Percentiles rank a stretch among this genome's conserved stretches.
Conservation (phyloP, 768 basidiomycete genomes). For the Leccinum disarticulatum region DNA sequence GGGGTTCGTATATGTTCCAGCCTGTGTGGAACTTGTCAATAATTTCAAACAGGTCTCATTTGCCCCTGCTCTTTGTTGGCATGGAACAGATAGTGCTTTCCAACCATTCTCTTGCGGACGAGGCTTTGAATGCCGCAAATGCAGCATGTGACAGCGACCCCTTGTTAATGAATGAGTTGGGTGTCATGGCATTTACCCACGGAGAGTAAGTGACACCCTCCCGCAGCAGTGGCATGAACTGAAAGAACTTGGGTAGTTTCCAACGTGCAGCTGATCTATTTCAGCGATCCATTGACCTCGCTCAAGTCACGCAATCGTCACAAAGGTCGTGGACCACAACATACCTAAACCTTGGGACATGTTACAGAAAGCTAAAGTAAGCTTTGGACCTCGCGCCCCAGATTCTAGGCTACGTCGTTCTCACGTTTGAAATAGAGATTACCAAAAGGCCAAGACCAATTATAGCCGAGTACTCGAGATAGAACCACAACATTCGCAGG, state of each 20-base stretch:
- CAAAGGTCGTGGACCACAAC: conserved; percentile 86
- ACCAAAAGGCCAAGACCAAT: conserved; percentile 65
- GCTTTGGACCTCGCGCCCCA: conserved; percentile 22
- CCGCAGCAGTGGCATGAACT: not conserved
- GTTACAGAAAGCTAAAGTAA: conserved; percentile 77
- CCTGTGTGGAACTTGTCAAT: not conserved
- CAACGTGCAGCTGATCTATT: conserved; percentile 71
- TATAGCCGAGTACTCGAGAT: conserved; percentile 84
- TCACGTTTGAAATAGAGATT: conserved; percentile 36
- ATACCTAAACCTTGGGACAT: conserved; percentile 90
- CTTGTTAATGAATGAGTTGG: conserved; percentile 86
- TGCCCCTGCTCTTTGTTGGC: conserved; percentile 93
- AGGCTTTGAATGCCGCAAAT: conserved; percentile 81
- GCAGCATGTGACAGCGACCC: conserved; percentile 87
- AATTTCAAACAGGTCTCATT: conserved; percentile 75
- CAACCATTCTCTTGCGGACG: conserved; percentile 78
- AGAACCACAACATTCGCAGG: conserved; percentile 79
- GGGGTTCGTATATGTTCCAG: conserved; percentile 56
- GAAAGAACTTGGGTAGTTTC: conserved; percentile 55
- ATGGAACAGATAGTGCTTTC: conserved; percentile 97
- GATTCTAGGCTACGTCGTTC: not conserved
- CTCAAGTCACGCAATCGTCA: conserved; percentile 81
- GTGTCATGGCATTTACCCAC: conserved; percentile 88
- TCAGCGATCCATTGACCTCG: conserved; percentile 72
- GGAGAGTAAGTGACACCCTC: conserved; percentile 57